These are phyloP conservation scores for Plasmopara halstedii DNA, from an alignment of 352 stramenopile species.

Conservation along the genomic window DNA sequence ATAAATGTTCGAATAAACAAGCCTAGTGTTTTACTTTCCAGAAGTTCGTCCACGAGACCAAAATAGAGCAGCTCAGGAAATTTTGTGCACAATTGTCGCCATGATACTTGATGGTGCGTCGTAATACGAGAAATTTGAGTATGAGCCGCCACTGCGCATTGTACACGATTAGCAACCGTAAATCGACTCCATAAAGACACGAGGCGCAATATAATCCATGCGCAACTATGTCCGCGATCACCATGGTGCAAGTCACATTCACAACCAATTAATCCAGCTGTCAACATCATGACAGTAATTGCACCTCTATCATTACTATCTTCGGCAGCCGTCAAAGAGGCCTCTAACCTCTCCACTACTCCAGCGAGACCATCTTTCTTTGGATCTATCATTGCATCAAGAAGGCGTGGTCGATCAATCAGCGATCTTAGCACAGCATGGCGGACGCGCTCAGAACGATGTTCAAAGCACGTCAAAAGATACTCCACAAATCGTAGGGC, in stretches of 20 bases:
- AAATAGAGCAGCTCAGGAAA: conserved; percentile 51
- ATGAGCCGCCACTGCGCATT: conserved; percentile 24
- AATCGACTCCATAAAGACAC: conserved; percentile 45
- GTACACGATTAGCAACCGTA: conserved; percentile 15
- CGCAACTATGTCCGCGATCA: conserved; percentile 34
- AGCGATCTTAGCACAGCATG: conserved; percentile 17
- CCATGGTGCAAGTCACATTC: conserved; percentile 22
- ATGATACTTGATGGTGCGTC: conserved; percentile 33
- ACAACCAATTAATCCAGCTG: conserved; percentile 34
- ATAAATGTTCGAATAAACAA: conserved; percentile 58
- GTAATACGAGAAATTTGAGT: conserved; percentile 50
- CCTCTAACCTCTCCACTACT: conserved; percentile 32
- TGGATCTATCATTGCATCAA: conserved; percentile 33
- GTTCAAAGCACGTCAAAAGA: conserved; percentile 21
- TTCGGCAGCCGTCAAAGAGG: conserved; percentile 24
- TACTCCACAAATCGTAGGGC: conserved; percentile 26
- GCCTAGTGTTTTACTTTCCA: conserved; percentile 29
- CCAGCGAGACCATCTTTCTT: conserved; percentile 12
- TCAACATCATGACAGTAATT: conserved; percentile 20
- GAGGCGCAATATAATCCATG: conserved; percentile 46
- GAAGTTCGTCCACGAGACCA: conserved; percentile 44
- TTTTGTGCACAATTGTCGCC: conserved; percentile 44
- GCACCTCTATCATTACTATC: conserved; percentile 16
- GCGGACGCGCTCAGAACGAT: conserved; percentile 7
- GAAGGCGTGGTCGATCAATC: conserved; percentile 14